Base-by-base conservation (phyloP, 2,329 filamentous ascomycete genomes). In the Hymenoscyphus linearis region DNA sequence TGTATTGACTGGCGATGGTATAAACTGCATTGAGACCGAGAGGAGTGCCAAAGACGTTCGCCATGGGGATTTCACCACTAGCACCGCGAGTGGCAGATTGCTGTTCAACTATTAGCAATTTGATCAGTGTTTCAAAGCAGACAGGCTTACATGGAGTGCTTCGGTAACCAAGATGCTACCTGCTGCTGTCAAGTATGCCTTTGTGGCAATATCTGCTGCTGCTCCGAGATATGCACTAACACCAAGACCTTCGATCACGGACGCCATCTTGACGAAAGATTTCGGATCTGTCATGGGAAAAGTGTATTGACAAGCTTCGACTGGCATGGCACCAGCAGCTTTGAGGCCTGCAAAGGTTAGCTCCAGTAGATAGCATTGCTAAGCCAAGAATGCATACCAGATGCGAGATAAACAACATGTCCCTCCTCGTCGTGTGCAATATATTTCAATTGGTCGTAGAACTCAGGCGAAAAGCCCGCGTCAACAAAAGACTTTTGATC, bases 151-250 rank as follows among this genome's bases (percentile, higher is more conserved):
- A 37, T 89, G 86, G n/a, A 86, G 80, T 40, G 86, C 81, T 69
- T 89, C 86, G 55, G 87, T 82, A 44, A 83, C 84, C 37, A 89
- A 76, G 68, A 90, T 85, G 59, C 81, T 80, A n/a, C 82, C 86
- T 0, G 85, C 86, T 4, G 82, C 82, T 0, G 82, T 82, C 37
- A 89, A 75, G 72, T 86, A 86, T 14, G 77, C 76, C 67, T 84
- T 81, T 68, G 80, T 77, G 62, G 82, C 79, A 64, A 85, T 85
- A 62, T 78, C 76, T 36, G 80, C 79, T 12, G 85, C 85, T 27
- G 85, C 86, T 60, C 85, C 85, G 52, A 89, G 79, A 74, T 86
- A 87, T 31, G 83, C 83, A 34, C 79, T 81, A 55, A 84, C 80
- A 66, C 83, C 83, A 52, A 86, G 80, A 59, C 79, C 80, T 70